Evolutionary conservation across 1,284 basidiomycete species (phyloP).

Genomic region (Marasmius tenuissimus): DNA sequence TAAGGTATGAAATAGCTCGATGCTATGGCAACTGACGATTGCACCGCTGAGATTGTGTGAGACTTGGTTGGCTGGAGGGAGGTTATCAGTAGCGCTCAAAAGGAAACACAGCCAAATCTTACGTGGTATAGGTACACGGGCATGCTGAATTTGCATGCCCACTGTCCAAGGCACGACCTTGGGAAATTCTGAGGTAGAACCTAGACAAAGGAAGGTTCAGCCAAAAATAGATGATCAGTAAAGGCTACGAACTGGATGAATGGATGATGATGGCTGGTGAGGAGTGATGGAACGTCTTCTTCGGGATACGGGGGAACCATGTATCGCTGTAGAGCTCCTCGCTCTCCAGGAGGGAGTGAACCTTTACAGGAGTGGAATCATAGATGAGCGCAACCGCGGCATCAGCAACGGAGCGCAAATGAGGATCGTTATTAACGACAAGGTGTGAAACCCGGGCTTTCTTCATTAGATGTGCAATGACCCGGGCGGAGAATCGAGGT

Average conservation of each 20-base stretch:
- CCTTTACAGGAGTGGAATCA: background rate
- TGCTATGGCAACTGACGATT: background rate
- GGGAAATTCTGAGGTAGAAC: constrained; percentile 15
- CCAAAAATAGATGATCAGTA: background rate
- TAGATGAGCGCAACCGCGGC: background rate
- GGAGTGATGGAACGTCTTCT: constrained; percentile 3
- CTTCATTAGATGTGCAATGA: constrained; percentile 29
- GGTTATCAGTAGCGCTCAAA: background rate
- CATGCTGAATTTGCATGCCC: constrained; percentile 1
- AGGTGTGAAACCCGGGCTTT: constrained; percentile 22
- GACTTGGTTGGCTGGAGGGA: background rate
- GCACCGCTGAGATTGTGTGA: background rate
- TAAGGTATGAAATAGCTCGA: background rate
- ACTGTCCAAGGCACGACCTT: constrained; percentile 14
- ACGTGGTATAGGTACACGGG: background rate
- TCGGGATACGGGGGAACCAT: constrained; percentile 4
- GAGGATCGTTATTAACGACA: constrained; percentile 25
- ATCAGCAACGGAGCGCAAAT: constrained; percentile 8
- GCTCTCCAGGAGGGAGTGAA: background rate
- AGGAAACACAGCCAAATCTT: background rate
- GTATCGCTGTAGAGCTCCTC: constrained; percentile 13
- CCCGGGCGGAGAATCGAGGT: constrained; percentile 29
- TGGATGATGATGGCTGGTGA: constrained; percentile 27
- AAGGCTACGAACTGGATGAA: constrained; percentile 30
- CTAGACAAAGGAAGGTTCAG: constrained; percentile 1